These are phyloP conservation scores for Microdochium paspali DNA, from an alignment of 2,329 filamentous ascomycete genomes.

Conservation along the genomic window DNA sequence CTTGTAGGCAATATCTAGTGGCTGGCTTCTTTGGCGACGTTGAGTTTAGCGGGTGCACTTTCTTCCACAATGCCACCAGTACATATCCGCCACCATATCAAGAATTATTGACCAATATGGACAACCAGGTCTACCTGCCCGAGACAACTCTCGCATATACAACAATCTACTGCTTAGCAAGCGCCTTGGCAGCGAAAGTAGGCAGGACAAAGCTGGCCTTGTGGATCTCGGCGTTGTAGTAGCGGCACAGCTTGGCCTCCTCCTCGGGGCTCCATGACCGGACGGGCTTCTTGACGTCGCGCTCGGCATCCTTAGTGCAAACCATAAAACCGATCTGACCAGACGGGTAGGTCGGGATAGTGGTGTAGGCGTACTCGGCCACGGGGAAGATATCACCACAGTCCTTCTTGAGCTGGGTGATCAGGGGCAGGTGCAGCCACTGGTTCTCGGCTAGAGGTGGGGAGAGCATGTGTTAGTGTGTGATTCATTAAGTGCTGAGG, in stretches of 20 bases:
- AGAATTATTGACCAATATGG: no score
- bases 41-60: no score
- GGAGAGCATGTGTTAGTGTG: neutral
- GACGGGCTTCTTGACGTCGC: conserved; percentile 77
- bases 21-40: no score
- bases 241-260: conserved; percentile 86
- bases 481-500: conserved; percentile 2
- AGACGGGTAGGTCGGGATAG: conserved; percentile 96
- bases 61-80: no score
- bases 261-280: conserved; percentile 76
- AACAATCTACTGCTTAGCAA: conserved; percentile 15
- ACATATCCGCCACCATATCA: no score
- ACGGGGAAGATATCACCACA: conserved; percentile 96
- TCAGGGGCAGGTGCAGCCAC: conserved; percentile 94
- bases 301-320: conserved; percentile 85
- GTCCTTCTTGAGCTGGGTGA: conserved; percentile 90
- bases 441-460: conserved; percentile 71
- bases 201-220: conserved; percentile 89
- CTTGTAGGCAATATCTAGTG: no score
- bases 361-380: conserved; percentile 98
- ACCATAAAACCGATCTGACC: conserved; percentile 99
- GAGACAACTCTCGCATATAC: neutral
- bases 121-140: no score
- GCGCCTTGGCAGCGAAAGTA: conserved; percentile 78
- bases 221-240: conserved; percentile 98